A percentile compares a stretch with the other conserved stretches of the same genome.
These are phyloP conservation scores for Leptomonas pyrrhocoris DNA, from an alignment of 208 protist genomes.

Conservation along the genomic window DNA sequence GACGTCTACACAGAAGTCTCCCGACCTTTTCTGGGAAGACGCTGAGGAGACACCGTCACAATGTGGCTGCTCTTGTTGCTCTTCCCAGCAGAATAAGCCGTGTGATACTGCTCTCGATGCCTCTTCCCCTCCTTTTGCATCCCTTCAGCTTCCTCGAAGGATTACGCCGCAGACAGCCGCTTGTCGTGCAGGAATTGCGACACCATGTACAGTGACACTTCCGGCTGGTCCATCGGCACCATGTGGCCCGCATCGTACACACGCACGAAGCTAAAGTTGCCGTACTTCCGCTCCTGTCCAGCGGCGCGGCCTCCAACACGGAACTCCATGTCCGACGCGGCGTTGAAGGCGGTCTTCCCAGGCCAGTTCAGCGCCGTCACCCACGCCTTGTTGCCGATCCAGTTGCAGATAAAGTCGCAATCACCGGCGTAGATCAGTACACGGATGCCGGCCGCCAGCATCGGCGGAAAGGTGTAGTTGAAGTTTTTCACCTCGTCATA, in stretches of 20 bases:
- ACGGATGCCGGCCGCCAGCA: conserved; percentile 64
- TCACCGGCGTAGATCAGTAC: conserved; percentile 93
- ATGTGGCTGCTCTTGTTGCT: too few relatives aligned
- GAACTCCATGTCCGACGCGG: conserved; percentile 34
- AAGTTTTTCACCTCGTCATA: conserved; percentile 74
- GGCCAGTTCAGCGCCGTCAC: conserved; percentile 70
- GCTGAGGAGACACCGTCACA: too few relatives aligned
- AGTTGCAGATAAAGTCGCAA: conserved; percentile 93
- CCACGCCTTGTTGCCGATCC: conserved; percentile 89
- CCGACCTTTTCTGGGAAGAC: too few relatives aligned
- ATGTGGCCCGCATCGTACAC: conserved; percentile 86
- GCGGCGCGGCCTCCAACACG: conserved; percentile 25
- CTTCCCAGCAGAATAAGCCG: too few relatives aligned
- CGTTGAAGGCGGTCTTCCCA: conserved; percentile 57
- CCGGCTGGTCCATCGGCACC: conserved; percentile 88
- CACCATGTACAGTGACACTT: conserved; percentile 50
- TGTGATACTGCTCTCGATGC: too few relatives aligned
- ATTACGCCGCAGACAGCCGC: background rate
- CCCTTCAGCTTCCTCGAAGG: too few relatives aligned
- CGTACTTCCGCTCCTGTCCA: conserved; percentile 34
- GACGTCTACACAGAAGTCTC: too few relatives aligned
- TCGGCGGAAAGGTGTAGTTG: conserved; percentile 52
- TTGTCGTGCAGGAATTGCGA: conserved; percentile 44
- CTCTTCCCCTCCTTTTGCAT: too few relatives aligned
- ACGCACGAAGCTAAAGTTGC: conserved; percentile 75